These are phyloP conservation scores for Xerocomus nothofagi DNA, from an alignment of 1,284 basidiomycete genomes.

Conservation along the genomic window DNA sequence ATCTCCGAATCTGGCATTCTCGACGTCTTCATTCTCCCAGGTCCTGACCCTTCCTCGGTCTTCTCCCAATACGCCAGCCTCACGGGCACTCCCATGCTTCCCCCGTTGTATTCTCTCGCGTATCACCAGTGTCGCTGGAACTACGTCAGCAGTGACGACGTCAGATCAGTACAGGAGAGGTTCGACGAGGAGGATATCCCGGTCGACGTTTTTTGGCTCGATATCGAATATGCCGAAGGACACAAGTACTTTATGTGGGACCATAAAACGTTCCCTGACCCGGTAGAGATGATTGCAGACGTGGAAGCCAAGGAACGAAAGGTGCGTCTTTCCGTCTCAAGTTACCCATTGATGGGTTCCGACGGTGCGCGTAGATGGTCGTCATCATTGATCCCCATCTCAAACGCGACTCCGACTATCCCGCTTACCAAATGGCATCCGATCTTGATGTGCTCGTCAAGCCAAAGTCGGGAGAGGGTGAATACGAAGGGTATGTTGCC, in stretches of 20 bases:
- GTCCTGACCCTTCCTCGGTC: constrained; percentile 78
- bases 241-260: constrained; percentile 99
- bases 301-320: constrained; percentile 86
- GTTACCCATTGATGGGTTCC: not conserved
- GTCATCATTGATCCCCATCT: constrained; percentile 97
- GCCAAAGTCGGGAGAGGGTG: constrained; percentile 70
- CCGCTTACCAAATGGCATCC: constrained; percentile 83
- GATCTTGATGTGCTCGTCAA: constrained; percentile 85
- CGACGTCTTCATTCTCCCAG: constrained; percentile 92
- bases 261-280: constrained; percentile 88
- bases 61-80: constrained; percentile 85
- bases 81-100: constrained; percentile 85
- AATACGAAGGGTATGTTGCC: constrained; percentile 76
- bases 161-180: constrained; percentile 81
- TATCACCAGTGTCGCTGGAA: constrained; percentile 99
- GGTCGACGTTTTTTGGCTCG: constrained; percentile 97
- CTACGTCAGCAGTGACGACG: constrained; percentile 89
- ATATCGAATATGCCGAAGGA: constrained; percentile 94
- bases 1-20: constrained; percentile 96
- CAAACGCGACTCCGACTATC: constrained; percentile 81
- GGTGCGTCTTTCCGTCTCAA: constrained; percentile 43
- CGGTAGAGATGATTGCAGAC: constrained; percentile 89
- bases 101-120: constrained; percentile 88
- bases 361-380: constrained; percentile 71
- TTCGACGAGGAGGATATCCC: constrained; percentile 96